phyloP scores from a whole-genome alignment of 2,329 filamentous ascomycete species.

The Cordyceps pruinosa region DNA sequence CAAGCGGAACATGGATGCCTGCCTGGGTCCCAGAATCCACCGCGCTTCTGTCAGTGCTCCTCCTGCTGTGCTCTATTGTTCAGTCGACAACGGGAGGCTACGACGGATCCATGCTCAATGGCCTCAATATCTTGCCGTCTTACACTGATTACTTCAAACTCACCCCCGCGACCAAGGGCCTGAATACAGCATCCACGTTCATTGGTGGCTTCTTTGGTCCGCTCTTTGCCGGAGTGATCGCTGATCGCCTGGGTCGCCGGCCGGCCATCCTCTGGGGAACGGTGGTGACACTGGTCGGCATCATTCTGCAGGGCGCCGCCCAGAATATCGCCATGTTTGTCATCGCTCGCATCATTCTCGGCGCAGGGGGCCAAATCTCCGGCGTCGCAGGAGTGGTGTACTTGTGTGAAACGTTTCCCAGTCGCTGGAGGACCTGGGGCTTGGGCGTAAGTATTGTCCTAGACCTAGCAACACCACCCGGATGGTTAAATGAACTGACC shows the following conservation, averaged over 20 bases:
- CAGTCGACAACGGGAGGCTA: conserved; percentile 33
- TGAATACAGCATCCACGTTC: conserved; percentile 50
- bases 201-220: conserved; percentile 42
- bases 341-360: conserved; percentile 38
- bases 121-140: conserved; percentile 48
- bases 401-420: conserved; percentile 42
- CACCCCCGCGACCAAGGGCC: conserved; percentile 42
- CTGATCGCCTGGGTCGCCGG: conserved; percentile 37
- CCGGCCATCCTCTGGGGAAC: conserved; percentile 39
- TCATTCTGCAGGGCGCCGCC: conserved; percentile 40
- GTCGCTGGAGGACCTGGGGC: conserved; percentile 18
- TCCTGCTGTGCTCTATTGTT: conserved; percentile 38
- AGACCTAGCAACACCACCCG: too few species aligned
- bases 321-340: conserved; percentile 48
- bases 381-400: conserved; percentile 39
- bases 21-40: conserved; percentile 40
- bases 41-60: conserved; percentile 29
- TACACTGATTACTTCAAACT: conserved; percentile 51
- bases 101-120: conserved; percentile 48
- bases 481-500: background rate
- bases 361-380: conserved; percentile 36
- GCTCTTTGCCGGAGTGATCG: conserved; percentile 32
- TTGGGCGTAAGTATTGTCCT: conserved; percentile 15
- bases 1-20: conserved; percentile 40
- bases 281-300: conserved; percentile 34